phyloP scores from a whole-genome alignment of 2,329 filamentous ascomycete genomes.

The Didymosphaeria variabile region DNA sequence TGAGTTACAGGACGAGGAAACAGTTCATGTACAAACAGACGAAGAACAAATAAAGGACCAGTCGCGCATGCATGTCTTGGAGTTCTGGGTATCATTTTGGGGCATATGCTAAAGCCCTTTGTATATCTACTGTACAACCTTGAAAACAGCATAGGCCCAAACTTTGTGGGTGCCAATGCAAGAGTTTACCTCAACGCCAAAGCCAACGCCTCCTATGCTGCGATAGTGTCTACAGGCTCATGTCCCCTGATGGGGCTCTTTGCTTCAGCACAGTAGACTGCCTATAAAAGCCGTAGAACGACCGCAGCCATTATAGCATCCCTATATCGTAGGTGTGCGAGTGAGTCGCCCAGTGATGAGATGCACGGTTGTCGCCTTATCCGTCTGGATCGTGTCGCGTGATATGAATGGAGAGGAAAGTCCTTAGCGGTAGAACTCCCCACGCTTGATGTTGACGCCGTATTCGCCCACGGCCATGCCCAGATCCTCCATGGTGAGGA shows the following conservation, averaged over 20 bases:
- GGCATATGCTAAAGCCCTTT: slow-evolving; percentile 32
- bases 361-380: not conserved
- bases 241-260: not conserved
- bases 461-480: slow-evolving; percentile 99
- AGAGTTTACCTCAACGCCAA: slow-evolving; percentile 17
- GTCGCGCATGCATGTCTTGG: slow-evolving; percentile 37
- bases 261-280: not conserved
- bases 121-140: slow-evolving; percentile 49
- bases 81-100: slow-evolving; percentile 50
- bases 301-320: not conserved
- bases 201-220: slow-evolving; percentile 22
- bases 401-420: not conserved
- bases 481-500: slow-evolving; percentile 97
- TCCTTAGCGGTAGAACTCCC: slow-evolving; percentile 90
- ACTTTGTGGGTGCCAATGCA: slow-evolving; percentile 21
- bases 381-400: not conserved
- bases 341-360: not conserved
- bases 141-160: slow-evolving; percentile 33
- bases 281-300: not conserved
- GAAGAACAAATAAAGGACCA: slow-evolving; percentile 69
- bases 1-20: slow-evolving; percentile 68
- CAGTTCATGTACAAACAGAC: slow-evolving; percentile 73
- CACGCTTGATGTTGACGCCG: slow-evolving; percentile 95
- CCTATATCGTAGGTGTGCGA: not conserved
- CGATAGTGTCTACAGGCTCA: not conserved